Evolutionary conservation across 2,329 filamentous ascomycete genomes (phyloP).

Genomic region (Ophiocordyceps sinensis): DNA sequence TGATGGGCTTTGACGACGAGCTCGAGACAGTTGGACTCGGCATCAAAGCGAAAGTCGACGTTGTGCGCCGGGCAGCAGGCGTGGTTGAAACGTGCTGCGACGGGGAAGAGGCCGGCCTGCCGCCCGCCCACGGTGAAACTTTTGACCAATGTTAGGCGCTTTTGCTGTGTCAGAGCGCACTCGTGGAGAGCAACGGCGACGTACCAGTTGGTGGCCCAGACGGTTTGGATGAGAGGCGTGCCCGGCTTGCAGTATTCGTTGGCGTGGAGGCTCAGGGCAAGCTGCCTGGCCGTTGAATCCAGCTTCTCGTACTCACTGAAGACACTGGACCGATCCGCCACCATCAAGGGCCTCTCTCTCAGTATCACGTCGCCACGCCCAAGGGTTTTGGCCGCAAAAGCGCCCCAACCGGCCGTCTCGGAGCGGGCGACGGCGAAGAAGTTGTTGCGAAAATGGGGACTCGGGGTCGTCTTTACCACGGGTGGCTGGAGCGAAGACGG

Average conservation of each 20-base stretch:
- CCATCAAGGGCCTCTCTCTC: constrained; percentile 28
- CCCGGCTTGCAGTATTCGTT: constrained; percentile 15
- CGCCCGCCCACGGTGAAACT: constrained; percentile 13
- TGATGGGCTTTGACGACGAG: constrained; percentile 21
- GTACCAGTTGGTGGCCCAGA: constrained; percentile 33
- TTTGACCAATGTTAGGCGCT: neutral
- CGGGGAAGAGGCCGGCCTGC: constrained; percentile 28
- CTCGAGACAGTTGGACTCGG: constrained; percentile 17
- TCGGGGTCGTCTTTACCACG: neutral
- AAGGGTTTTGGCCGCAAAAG: constrained; percentile 28
- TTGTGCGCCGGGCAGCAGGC: constrained; percentile 30
- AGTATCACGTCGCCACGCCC: constrained; percentile 24
- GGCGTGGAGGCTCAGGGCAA: constrained; percentile 23
- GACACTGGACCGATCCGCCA: constrained; percentile 13
- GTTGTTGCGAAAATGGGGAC: constrained; percentile 19
- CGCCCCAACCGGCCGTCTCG: constrained; percentile 27
- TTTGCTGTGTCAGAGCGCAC: too few relatives aligned
- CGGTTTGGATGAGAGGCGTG: constrained; percentile 16
- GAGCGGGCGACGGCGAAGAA: constrained; percentile 27
- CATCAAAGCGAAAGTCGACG: constrained; percentile 28
- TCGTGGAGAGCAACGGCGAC: constrained; percentile 5
- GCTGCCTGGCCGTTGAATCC: constrained; percentile 10
- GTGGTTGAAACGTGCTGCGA: constrained; percentile 45
- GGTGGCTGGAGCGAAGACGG: neutral
- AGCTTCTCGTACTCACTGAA: constrained; percentile 22